These are phyloP conservation scores for Lunularia cruciata DNA, from an alignment of 225 moss, liverwort and hornwort genomes.

Conservation along the genomic window DNA sequence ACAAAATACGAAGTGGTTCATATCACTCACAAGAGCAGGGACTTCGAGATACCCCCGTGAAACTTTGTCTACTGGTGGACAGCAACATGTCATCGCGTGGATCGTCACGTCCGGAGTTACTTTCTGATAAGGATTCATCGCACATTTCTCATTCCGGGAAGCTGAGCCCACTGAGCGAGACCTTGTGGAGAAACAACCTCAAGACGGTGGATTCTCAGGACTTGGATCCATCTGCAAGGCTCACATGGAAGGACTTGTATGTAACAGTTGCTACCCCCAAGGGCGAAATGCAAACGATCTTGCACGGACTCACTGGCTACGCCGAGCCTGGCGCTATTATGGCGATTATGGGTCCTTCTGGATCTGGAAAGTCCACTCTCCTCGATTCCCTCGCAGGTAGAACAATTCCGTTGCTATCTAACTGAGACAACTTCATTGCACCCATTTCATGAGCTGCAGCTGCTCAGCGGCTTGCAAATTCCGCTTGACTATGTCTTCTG, in stretches of 20 bases:
- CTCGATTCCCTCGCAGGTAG: slow-evolving; percentile 56
- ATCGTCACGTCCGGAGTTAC: slow-evolving; percentile 2
- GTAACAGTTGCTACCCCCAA: slow-evolving; percentile 41
- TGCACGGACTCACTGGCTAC: slow-evolving; percentile 53
- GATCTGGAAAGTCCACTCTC: slow-evolving; percentile 51
- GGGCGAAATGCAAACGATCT: slow-evolving; percentile 29
- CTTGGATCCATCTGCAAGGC: slow-evolving; percentile 35
- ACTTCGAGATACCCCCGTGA: too few relatives aligned
- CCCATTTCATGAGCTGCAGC: not conserved
- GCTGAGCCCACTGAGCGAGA: slow-evolving; percentile 41
- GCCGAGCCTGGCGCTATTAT: slow-evolving; percentile 53
- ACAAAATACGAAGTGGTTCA: too few relatives aligned
- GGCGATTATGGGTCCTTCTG: slow-evolving; percentile 59
- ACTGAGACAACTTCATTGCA: not conserved
- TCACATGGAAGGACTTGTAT: slow-evolving; percentile 51
- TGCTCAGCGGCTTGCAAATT: not conserved
- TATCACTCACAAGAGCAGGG: too few relatives aligned
- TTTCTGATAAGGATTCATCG: slow-evolving; percentile 24
- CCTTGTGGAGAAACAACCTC: slow-evolving; percentile 40
- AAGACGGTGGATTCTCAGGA: slow-evolving; percentile 10
- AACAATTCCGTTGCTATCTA: not conserved
- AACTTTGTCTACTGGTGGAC: too few relatives aligned
- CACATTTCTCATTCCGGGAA: slow-evolving; percentile 38
- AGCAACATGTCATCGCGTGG: slow-evolving; percentile 13
- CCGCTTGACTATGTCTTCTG: too few relatives aligned